Conservation (phyloP, 208 protist species). For the Leishmania arabica region DNA sequence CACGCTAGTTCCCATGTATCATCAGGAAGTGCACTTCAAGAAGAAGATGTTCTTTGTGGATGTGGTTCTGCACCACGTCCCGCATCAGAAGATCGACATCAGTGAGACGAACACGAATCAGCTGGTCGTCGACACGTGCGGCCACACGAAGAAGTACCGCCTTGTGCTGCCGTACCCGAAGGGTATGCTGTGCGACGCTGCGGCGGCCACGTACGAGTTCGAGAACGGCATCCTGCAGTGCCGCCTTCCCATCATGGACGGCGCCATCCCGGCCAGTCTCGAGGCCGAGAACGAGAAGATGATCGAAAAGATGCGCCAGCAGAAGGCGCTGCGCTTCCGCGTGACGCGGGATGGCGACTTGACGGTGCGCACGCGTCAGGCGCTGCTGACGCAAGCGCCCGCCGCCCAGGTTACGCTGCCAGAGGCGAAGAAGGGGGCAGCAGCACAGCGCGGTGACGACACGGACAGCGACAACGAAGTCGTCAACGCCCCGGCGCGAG, state of each 20-base stretch:
- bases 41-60: slow-evolving; percentile 73
- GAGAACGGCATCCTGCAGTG: slow-evolving; percentile 66
- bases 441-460: neutral
- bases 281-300: slow-evolving; percentile 53
- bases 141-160: slow-evolving; percentile 84
- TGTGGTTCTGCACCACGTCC: slow-evolving; percentile 84
- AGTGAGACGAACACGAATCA: slow-evolving; percentile 48
- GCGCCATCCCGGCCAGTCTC: slow-evolving; percentile 49
- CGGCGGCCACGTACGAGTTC: slow-evolving; percentile 57
- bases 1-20: slow-evolving; percentile 51
- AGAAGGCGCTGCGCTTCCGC: slow-evolving; percentile 76
- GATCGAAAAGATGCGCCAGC: slow-evolving; percentile 53
- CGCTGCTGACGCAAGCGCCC: slow-evolving; percentile 52
- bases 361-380: slow-evolving; percentile 72
- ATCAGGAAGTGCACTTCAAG: slow-evolving; percentile 85
- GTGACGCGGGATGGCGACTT: slow-evolving; percentile 73
- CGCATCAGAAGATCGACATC: slow-evolving; percentile 70
- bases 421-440: slow-evolving; percentile 27
- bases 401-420: slow-evolving; percentile 24
- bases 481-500: neutral
- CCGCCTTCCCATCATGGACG: slow-evolving; percentile 68
- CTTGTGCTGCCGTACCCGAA: slow-evolving; percentile 76
- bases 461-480: neutral
- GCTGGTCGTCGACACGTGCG: slow-evolving; percentile 77
- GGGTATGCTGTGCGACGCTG: slow-evolving; percentile 53